Evolutionary conservation across 768 basidiomycete species (phyloP).

Genomic region (Daedaleopsis nitida): DNA sequence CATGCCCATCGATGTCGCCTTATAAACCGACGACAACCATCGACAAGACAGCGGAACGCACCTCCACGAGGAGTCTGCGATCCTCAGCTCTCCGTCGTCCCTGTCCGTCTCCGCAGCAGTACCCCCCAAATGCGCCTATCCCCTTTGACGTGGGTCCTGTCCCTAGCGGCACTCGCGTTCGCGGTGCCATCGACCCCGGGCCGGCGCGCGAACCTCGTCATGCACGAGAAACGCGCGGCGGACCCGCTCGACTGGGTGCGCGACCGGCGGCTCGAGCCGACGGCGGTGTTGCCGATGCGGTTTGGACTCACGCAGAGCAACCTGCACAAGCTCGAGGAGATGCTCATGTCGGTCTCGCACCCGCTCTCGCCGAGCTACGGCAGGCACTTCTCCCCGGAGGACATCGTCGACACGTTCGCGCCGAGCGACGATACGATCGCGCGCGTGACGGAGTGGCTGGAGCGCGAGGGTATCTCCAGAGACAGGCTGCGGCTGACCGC

Average conservation of each 20-base stretch:
- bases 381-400: constrained; percentile 44
- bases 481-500: constrained; percentile 40
- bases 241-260: constrained; percentile 37
- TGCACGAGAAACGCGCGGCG: constrained; percentile 42
- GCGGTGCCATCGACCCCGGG: constrained; percentile 11
- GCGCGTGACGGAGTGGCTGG: constrained; percentile 43
- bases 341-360: constrained; percentile 45
- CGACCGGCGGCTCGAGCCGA: constrained; percentile 32
- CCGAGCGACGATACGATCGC: constrained; percentile 40
- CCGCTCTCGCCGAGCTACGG: constrained; percentile 48
- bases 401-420: constrained; percentile 44
- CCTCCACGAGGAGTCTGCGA: constrained; percentile 8
- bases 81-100: neutral
- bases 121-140: constrained; percentile 6
- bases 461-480: constrained; percentile 36
- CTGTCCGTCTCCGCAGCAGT: neutral
- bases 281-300: constrained; percentile 43
- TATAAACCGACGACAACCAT: neutral
- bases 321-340: constrained; percentile 40
- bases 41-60: neutral
- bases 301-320: constrained; percentile 48
- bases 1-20: neutral
- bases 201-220: constrained; percentile 24
- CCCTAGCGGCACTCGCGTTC: constrained; percentile 21
- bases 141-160: constrained; percentile 2